Evolutionary conservation across 2,329 filamentous ascomycete species (phyloP), one percentile per base, ranked within the genome.

Genomic region (Diaporthe ilicicola): DNA sequence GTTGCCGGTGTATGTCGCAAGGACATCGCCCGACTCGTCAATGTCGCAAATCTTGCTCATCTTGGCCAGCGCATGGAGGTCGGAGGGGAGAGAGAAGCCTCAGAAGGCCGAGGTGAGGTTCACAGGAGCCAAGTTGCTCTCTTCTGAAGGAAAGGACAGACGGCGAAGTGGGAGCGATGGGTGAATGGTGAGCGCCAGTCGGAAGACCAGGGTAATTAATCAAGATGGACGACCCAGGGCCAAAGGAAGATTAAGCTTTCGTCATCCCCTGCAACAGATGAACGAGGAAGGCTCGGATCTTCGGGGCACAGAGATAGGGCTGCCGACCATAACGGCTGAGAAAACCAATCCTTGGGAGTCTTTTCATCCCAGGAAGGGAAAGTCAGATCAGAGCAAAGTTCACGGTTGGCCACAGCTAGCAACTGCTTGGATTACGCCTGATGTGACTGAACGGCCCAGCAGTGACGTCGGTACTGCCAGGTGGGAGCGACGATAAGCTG

Each of bases 1-100:
- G 10, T 72, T 65, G 27, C 74, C 73, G 66, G 71, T 75, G 70
- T 82, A 81, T 12, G 79, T 81, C 76, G 75, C 79, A 67, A 81
- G 77, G 73, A 81, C 78, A 69, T 81, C 77, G 74, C 80, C 80
- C 73, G 80, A 80, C 73, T 79, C 77, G 74, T 82, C 79, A 67
- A 82, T 79, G 72, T 82, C 80, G 74, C 75, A 80, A 72, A 79
- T 75, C 70, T 74, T 76, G 68, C 72, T 78, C 77, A 79, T 80
- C 56, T 65, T 75, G 73, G 51, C 44, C 50, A 22, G 37, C 51
- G n/a, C 42, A 53, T 22, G 24, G 29, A 19, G 39, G 48, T 24
- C 8, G 12, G 44, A 15, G 1, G 22, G 15, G 27, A n/a, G n/a
- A n/a, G 42, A 32, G 13, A 53, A 13, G 27, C 19, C 4, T 27